These are phyloP conservation scores for Pythium angustatum DNA, from an alignment of 352 stramenopile species.

Conservation along the genomic window DNA sequence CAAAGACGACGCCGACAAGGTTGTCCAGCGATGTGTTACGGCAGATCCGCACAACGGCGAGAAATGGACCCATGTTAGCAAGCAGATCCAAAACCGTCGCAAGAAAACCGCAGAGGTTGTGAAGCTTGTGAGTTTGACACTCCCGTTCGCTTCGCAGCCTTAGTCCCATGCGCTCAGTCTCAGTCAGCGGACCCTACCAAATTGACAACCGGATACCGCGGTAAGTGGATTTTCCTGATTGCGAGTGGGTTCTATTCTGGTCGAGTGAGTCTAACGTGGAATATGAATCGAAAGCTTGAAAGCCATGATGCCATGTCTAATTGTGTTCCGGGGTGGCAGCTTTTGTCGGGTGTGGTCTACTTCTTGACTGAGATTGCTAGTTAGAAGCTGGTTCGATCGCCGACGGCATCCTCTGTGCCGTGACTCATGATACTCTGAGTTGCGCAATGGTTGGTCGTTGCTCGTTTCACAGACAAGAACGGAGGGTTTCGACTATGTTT, in stretches of 20 bases:
- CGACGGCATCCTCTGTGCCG: no score
- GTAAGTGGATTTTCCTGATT: slow-evolving; percentile 3
- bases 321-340: no score
- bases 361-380: no score
- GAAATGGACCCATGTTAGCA: slow-evolving; percentile 92
- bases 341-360: no score
- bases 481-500: no score
- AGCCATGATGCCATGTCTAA: no score
- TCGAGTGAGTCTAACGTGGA: not conserved
- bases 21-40: slow-evolving; percentile 84
- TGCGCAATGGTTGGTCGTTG: no score
- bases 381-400: no score
- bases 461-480: no score
- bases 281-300: not conserved
- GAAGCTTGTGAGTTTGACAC: slow-evolving; percentile 77
- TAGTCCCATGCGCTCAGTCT: not conserved
- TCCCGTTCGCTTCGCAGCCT: slow-evolving; percentile 54
- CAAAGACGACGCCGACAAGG: slow-evolving; percentile 79
- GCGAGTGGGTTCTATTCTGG: not conserved
- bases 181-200: no score
- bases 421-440: no score
- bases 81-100: slow-evolving; percentile 90
- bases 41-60: slow-evolving; percentile 96
- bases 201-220: no score
- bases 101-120: slow-evolving; percentile 73